These are phyloP conservation scores for Cystobasidium ongulense DNA, from an alignment of 768 basidiomycete genomes.

Conservation along the genomic window DNA sequence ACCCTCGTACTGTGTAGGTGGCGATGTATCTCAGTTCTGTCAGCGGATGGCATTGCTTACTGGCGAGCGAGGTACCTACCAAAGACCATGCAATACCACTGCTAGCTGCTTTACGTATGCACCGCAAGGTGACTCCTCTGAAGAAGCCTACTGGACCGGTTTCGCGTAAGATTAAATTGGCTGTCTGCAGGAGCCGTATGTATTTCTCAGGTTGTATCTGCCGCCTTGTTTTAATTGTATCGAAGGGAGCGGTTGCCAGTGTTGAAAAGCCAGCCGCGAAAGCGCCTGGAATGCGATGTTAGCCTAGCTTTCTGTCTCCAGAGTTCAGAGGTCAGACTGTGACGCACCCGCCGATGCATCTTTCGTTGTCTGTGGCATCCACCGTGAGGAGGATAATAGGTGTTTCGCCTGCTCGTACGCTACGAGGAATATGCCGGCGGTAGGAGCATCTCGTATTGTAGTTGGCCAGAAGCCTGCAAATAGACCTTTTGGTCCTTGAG, in stretches of 20 bases:
- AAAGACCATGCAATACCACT: slow-evolving; percentile 29
- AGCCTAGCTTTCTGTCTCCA: background rate
- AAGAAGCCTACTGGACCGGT: slow-evolving; percentile 6
- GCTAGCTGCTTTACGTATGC: slow-evolving; percentile 27
- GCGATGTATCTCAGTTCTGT: background rate
- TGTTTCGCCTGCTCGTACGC: slow-evolving; percentile 14
- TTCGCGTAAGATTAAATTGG: background rate
- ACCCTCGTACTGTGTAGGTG: slow-evolving; percentile 17
- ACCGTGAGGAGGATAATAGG: background rate
- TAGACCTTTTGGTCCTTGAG: slow-evolving; percentile 14
- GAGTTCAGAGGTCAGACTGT: background rate
- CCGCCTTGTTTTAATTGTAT: slow-evolving; percentile 27
- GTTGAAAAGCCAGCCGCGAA: slow-evolving; percentile 31
- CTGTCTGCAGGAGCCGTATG: slow-evolving; percentile 2
- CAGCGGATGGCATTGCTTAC: too few species aligned
- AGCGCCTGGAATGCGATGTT: slow-evolving; percentile 4
- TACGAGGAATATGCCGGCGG: slow-evolving; percentile 25
- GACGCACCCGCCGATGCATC: slow-evolving; percentile 22
- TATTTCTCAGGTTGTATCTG: slow-evolving; percentile 18
- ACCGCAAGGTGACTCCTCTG: slow-evolving; percentile 20
- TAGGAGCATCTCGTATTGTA: slow-evolving; percentile 29
- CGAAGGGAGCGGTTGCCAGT: slow-evolving; percentile 26
- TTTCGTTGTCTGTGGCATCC: background rate
- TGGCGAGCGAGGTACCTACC: slow-evolving; percentile 8
- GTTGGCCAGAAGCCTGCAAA: slow-evolving; percentile 30